These are phyloP conservation scores for Arabidopsis suecica DNA, from an alignment of 345 rosid genomes.

Conservation along the genomic window DNA sequence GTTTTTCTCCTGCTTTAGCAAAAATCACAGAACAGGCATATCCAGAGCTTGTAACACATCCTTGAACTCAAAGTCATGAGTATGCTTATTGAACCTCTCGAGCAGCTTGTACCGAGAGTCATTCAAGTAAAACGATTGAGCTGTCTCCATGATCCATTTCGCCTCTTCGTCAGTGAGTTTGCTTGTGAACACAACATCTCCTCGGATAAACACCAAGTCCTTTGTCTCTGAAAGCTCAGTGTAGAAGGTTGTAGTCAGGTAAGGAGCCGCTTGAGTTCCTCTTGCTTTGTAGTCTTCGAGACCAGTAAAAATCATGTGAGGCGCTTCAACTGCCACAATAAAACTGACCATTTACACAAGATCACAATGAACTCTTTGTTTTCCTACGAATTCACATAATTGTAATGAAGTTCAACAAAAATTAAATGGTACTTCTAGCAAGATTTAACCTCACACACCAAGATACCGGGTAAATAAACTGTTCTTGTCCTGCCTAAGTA, in stretches of 20 bases:
- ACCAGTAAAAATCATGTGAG: conserved; percentile 87
- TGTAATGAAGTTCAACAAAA: neutral
- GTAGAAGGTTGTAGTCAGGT: conserved; percentile 69
- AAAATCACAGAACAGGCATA: conserved; percentile 69
- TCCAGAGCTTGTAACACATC: conserved; percentile 80
- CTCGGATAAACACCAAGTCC: conserved; percentile 81
- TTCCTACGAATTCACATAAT: neutral
- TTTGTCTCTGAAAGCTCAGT: conserved; percentile 82
- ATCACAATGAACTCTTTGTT: neutral
- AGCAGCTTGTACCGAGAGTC: conserved; percentile 79
- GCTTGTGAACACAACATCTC: conserved; percentile 88
- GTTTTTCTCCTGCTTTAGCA: neutral
- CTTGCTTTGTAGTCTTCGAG: conserved; percentile 98
- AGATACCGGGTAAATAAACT: neutral
- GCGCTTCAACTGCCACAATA: conserved; percentile 77
- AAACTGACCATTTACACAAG: neutral
- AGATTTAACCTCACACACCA: neutral
- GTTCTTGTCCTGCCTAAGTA: conserved; percentile 1
- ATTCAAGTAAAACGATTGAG: conserved; percentile 87
- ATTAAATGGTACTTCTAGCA: neutral
- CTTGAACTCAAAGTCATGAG: conserved; percentile 84
- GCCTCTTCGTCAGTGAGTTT: conserved; percentile 89
- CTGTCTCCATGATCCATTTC: conserved; percentile 88
- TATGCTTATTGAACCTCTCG: conserved; percentile 77
- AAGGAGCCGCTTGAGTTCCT: conserved; percentile 95